Percentiles rank a stretch among this genome's conserved stretches.
Conservation (phyloP, 768 basidiomycete genomes). For the Ramaria sp. region DNA sequence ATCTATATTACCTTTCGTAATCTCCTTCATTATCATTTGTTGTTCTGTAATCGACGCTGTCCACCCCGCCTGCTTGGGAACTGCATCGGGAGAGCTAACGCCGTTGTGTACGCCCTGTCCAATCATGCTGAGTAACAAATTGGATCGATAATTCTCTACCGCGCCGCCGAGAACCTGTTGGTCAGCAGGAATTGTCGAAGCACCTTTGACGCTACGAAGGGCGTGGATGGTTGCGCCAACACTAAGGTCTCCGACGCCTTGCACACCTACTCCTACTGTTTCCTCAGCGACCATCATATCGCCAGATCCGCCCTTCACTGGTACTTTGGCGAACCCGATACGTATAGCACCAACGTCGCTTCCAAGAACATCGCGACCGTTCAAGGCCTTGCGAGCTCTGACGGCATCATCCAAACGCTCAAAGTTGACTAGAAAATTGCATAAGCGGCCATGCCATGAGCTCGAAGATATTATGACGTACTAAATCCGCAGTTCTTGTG, state of each 20-base stretch:
- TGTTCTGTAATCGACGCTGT: constrained; percentile 77
- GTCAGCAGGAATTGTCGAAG: constrained; percentile 81
- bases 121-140: constrained; percentile 83
- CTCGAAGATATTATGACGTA: constrained; percentile 26
- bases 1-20: constrained; percentile 65
- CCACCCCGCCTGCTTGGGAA: constrained; percentile 56
- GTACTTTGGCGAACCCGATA: constrained; percentile 95
- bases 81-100: constrained; percentile 36
- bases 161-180: constrained; percentile 87
- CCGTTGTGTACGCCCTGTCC: constrained; percentile 58
- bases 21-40: constrained; percentile 93
- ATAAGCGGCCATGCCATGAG: constrained; percentile 8
- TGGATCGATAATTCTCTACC: constrained; percentile 92
- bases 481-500: constrained; percentile 96
- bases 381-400: constrained; percentile 87
- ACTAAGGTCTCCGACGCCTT: constrained; percentile 76
- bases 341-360: constrained; percentile 94
- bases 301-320: constrained; percentile 77
- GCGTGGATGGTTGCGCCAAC: constrained; percentile 86
- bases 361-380: constrained; percentile 91
- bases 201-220: constrained; percentile 82
- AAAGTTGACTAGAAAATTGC: constrained; percentile 68
- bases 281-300: constrained; percentile 51
- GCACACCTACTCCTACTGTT: constrained; percentile 52
- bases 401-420: constrained; percentile 96